A percentile compares a stretch with the other conserved stretches of the same genome.
These are phyloP conservation scores for Stagonosporopsis tanaceti DNA, from an alignment of 2,329 filamentous ascomycete species.

Conservation along the genomic window DNA sequence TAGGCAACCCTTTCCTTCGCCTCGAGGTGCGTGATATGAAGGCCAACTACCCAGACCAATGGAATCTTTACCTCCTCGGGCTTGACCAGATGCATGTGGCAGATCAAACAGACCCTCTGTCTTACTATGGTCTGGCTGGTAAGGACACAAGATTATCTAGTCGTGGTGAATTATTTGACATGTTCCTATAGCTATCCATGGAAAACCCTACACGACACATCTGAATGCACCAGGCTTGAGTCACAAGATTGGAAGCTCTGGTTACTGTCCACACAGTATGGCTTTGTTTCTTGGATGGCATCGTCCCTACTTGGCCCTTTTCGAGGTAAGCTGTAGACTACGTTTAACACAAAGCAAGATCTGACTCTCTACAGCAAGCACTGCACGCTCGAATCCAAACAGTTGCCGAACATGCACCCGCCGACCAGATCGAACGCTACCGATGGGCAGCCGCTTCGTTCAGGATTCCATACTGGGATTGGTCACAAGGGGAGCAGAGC, in stretches of 20 bases:
- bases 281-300: conserved; percentile 87
- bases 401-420: conserved; percentile 29
- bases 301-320: conserved; percentile 76
- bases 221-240: conserved; percentile 41
- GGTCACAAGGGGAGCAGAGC: conserved; percentile 33
- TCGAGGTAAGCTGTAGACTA: conserved; percentile 55
- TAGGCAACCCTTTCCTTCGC: conserved; percentile 54
- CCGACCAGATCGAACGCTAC: conserved; percentile 30
- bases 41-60: conserved; percentile 67
- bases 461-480: conserved; percentile 49
- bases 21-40: conserved; percentile 72
- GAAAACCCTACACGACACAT: conserved; percentile 48
- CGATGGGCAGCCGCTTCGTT: conserved; percentile 38
- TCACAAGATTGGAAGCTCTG: conserved; percentile 49
- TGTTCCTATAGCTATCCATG: conserved; percentile 41
- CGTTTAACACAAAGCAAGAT: not conserved
- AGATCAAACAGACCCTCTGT: conserved; percentile 69
- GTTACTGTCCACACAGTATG: conserved; percentile 81
- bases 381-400: conserved; percentile 33
- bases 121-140: conserved; percentile 83
- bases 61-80: conserved; percentile 79
- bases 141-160: conserved; percentile 16
- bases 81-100: conserved; percentile 73
- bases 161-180: too few species aligned
- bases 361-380: conserved; percentile 36